Conservation (phyloP, 1,139 yeast species). For the Geotrichum aggregatum region DNA sequence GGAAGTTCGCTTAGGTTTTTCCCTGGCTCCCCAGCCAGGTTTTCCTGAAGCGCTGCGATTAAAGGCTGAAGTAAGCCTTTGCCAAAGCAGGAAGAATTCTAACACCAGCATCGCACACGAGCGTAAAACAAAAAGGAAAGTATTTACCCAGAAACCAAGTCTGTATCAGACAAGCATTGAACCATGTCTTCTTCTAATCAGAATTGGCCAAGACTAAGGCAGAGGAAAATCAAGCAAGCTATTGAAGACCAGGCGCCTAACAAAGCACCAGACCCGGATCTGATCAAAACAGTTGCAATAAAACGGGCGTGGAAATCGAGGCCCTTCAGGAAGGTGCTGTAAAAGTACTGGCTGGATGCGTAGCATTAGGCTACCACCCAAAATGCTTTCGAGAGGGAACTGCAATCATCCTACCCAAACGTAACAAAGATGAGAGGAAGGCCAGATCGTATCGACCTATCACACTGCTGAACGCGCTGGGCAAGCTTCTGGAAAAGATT, state of each 20-base stretch:
- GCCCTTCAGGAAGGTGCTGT: not conserved
- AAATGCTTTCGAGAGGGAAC: not conserved
- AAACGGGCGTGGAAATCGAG: not conserved
- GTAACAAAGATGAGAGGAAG: slow-evolving; percentile 2
- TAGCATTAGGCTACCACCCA: slow-evolving; percentile 5
- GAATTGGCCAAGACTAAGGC: not conserved
- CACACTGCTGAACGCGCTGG: slow-evolving; percentile 19
- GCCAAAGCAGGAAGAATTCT: too few species aligned
- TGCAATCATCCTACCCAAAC: slow-evolving; percentile 10
- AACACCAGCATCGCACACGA: too few species aligned
- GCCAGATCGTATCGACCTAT: slow-evolving; percentile 20
- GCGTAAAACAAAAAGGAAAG: too few species aligned
- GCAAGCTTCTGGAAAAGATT: slow-evolving; percentile 21
- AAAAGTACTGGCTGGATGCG: too few species aligned
- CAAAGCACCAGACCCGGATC: not conserved
- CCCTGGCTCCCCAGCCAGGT: too few species aligned
- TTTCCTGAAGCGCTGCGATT: too few species aligned
- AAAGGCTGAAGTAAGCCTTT: too few species aligned
- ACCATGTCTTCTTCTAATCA: too few species aligned
- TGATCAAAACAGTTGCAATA: not conserved
- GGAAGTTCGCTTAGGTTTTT: too few species aligned
- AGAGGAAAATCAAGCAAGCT: not conserved
- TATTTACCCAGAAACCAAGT: too few species aligned
- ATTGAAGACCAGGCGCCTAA: not conserved
- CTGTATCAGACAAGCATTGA: too few species aligned